Conservation (phyloP, 371 early-diverging fungal species). For the Mucor mucedo region DNA sequence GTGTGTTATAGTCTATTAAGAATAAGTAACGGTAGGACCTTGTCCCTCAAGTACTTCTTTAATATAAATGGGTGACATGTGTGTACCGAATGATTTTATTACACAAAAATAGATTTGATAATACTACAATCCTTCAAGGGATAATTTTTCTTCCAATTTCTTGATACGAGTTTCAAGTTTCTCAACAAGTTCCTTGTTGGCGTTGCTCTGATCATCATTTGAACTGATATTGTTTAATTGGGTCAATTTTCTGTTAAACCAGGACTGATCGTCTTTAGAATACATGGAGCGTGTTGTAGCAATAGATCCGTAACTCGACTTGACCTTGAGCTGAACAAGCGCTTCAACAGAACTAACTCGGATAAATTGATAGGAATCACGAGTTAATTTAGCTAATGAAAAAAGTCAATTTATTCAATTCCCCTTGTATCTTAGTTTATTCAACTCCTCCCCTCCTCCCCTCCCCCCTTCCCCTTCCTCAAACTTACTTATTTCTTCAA, state of each 20-base stretch:
- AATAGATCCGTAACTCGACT: slow-evolving; percentile 19
- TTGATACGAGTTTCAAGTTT: slow-evolving; percentile 52
- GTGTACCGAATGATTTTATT: not conserved
- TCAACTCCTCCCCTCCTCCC: too few relatives aligned
- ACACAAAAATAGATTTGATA: not conserved
- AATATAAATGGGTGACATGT: not conserved
- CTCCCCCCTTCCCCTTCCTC: too few relatives aligned
- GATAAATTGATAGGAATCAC: slow-evolving; percentile 33
- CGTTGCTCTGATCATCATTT: slow-evolving; percentile 16
- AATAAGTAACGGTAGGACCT: too few relatives aligned
- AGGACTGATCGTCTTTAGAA: slow-evolving; percentile 39
- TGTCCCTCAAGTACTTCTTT: too few relatives aligned
- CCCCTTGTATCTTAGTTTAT: too few relatives aligned
- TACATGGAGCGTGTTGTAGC: slow-evolving; percentile 26
- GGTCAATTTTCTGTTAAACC: slow-evolving; percentile 31
- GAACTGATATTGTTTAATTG: slow-evolving; percentile 10
- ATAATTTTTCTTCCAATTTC: slow-evolving; percentile 39
- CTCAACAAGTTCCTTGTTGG: slow-evolving; percentile 40
- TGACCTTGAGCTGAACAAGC: slow-evolving; percentile 34
- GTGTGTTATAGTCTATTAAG: too few relatives aligned
- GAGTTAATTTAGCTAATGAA: slow-evolving; percentile 29
- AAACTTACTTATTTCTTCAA: slow-evolving; percentile 35
- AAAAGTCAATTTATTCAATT: too few relatives aligned
- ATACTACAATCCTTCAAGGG: slow-evolving; percentile 4
- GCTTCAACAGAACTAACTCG: slow-evolving; percentile 32